Percentiles rank a stretch among this genome's conserved stretches.
phyloP scores from a whole-genome alignment of 345 rosid genomes.

The Microthlaspi erraticum region DNA sequence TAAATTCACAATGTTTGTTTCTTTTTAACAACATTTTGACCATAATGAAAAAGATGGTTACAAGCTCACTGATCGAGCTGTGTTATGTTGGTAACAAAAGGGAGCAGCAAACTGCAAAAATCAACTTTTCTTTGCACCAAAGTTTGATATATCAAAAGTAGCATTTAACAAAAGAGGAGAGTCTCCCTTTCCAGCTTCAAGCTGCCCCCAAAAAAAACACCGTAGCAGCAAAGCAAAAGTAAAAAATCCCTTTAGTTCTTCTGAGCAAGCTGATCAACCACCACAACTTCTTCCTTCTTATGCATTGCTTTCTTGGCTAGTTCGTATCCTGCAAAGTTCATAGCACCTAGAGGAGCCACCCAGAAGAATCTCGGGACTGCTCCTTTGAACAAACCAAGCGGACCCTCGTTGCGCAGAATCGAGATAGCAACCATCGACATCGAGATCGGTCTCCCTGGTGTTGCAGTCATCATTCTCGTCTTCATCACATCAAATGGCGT shows the following conservation, averaged over 20 bases:
- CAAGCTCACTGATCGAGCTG: neutral
- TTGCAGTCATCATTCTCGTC: slow-evolving; percentile 98
- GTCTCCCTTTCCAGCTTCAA: slow-evolving; percentile 34
- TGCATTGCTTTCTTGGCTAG: slow-evolving; percentile 86
- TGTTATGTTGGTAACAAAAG: neutral
- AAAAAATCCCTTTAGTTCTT: slow-evolving; percentile 28
- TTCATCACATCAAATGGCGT: slow-evolving; percentile 99
- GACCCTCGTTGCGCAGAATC: slow-evolving; percentile 86
- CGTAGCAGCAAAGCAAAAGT: slow-evolving; percentile 41
- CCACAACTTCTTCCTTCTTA: slow-evolving; percentile 56
- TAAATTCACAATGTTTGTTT: neutral
- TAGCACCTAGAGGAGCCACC: slow-evolving; percentile 99
- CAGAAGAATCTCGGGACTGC: slow-evolving; percentile 95
- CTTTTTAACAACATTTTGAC: neutral
- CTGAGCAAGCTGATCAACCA: slow-evolving; percentile 33
- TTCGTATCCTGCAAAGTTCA: slow-evolving; percentile 99
- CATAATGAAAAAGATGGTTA: neutral
- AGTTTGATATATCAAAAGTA: slow-evolving; percentile 44
- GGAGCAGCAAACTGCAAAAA: neutral
- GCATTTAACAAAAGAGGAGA: slow-evolving; percentile 38
- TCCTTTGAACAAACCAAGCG: slow-evolving; percentile 94
- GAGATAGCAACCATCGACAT: slow-evolving; percentile 79
- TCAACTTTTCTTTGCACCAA: slow-evolving; percentile 29
- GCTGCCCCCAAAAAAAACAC: slow-evolving; percentile 41
- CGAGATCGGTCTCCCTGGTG: slow-evolving; percentile 72